A percentile compares a stretch with the other conserved stretches of the same genome.
phyloP scores from a whole-genome alignment of 2,329 filamentous ascomycete genomes.

The Tolypocladium sp. region DNA sequence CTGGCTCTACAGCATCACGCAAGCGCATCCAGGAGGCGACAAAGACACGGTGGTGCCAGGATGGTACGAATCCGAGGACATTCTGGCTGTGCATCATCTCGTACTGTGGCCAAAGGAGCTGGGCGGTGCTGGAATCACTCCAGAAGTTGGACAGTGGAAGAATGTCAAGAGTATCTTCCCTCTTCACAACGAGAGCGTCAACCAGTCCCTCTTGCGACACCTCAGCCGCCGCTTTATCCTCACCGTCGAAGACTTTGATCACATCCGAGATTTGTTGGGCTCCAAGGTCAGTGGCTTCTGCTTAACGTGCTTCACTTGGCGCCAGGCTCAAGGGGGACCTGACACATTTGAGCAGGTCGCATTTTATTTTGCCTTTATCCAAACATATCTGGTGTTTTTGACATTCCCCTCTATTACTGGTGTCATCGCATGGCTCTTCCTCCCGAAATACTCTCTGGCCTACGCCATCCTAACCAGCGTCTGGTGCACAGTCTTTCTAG shows the following conservation, averaged over 20 bases:
- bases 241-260: constrained; percentile 42
- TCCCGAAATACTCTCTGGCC: constrained; percentile 60
- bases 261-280: constrained; percentile 53
- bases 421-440: constrained; percentile 56
- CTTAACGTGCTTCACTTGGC: background rate
- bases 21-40: constrained; percentile 50
- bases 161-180: constrained; percentile 54
- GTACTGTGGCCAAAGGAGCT: constrained; percentile 47
- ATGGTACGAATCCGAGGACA: constrained; percentile 52
- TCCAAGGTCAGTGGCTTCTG: constrained; percentile 32
- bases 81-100: constrained; percentile 63
- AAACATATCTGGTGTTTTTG: constrained; percentile 65
- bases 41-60: constrained; percentile 42
- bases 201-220: constrained; percentile 46
- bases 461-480: constrained; percentile 59
- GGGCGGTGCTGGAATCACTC: constrained; percentile 55
- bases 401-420: constrained; percentile 61
- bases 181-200: constrained; percentile 48
- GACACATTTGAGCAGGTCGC: constrained; percentile 40
- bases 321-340: background rate
- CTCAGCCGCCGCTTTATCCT: constrained; percentile 45
- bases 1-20: constrained; percentile 63
- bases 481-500: constrained; percentile 66
- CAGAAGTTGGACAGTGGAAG: constrained; percentile 47
- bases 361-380: constrained; percentile 78